Evolutionary conservation across 225 moss, liverwort and hornwort genomes (phyloP).

Genomic region (Ulota crispa): DNA sequence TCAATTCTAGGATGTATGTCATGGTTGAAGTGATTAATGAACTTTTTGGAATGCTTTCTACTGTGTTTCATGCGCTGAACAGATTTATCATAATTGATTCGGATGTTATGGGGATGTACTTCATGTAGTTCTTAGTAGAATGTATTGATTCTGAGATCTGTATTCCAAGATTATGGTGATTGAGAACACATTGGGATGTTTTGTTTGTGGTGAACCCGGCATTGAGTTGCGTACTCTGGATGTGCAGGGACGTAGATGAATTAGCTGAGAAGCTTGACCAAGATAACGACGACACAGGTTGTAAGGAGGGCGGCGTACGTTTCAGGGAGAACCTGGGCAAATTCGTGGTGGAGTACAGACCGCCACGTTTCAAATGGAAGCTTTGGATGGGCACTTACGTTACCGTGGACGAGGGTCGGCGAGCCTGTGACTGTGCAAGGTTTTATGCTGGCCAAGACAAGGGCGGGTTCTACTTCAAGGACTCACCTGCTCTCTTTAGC

Average conservation of each 20-base stretch:
- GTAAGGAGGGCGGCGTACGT: constrained; percentile 52
- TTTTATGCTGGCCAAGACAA: constrained; percentile 65
- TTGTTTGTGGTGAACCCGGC: background rate
- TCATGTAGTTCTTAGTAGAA: background rate
- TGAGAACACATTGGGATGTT: background rate
- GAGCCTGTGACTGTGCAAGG: constrained; percentile 57
- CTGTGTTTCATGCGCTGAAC: background rate
- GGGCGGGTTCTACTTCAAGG: constrained; percentile 54
- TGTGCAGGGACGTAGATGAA: constrained; percentile 35
- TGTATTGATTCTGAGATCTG: background rate
- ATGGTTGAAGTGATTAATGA: background rate
- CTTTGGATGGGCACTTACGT: constrained; percentile 62
- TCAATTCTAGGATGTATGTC: background rate
- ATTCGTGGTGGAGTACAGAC: constrained; percentile 57
- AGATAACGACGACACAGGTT: constrained; percentile 38
- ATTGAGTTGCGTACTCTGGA: background rate
- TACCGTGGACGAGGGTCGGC: constrained; percentile 45
- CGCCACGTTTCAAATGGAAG: constrained; percentile 60
- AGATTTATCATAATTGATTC: background rate
- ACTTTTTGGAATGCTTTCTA: background rate
- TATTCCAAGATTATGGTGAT: background rate
- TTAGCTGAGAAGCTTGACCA: constrained; percentile 25
- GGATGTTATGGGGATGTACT: background rate
- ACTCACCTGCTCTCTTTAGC: constrained; percentile 44
- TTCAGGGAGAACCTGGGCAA: constrained; percentile 50